Conservation (phyloP, 371 early-diverging fungal genomes). For the Mortierella sp. region DNA sequence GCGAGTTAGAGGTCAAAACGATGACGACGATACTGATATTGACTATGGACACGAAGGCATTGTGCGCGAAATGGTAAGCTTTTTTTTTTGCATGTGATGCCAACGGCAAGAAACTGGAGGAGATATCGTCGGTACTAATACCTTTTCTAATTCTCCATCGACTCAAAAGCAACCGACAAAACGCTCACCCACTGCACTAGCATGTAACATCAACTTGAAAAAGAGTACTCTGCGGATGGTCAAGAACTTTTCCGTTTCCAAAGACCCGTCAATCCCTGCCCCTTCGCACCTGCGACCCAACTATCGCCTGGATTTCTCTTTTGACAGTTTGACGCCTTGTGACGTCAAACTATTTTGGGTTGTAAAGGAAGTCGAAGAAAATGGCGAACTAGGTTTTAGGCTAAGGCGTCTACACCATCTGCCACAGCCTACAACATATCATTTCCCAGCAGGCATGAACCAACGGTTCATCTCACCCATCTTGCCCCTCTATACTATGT, state of each 20-base stretch:
- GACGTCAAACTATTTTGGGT: constrained; percentile 54
- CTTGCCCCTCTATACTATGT: constrained; percentile 51
- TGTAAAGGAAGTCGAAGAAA: constrained; percentile 49
- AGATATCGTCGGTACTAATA: too few relatives aligned
- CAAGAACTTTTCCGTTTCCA: constrained; percentile 44
- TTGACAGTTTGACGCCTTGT: constrained; percentile 50
- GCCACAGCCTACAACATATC: constrained; percentile 51
- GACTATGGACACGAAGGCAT: constrained; percentile 38
- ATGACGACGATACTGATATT: constrained; percentile 27
- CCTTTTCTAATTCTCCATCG: too few relatives aligned
- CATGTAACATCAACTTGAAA: constrained; percentile 50
- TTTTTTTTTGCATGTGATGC: not conserved
- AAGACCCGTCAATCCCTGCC: constrained; percentile 30
- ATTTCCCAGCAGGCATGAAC: constrained; percentile 56
- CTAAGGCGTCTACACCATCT: constrained; percentile 42
- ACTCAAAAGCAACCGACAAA: constrained; percentile 47
- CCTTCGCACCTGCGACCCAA: constrained; percentile 44
- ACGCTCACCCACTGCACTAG: constrained; percentile 50
- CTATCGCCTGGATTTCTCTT: constrained; percentile 49
- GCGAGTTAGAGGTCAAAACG: not conserved
- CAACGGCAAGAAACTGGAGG: too few relatives aligned
- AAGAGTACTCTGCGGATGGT: constrained; percentile 50
- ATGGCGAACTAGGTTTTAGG: constrained; percentile 43
- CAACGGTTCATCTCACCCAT: constrained; percentile 51
- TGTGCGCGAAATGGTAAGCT: constrained; percentile 46